Percentiles rank a stretch among this genome's conserved stretches.
Evolutionary conservation across 257 asterid species (phyloP).

Genomic region (Rubia yunnanensis): DNA sequence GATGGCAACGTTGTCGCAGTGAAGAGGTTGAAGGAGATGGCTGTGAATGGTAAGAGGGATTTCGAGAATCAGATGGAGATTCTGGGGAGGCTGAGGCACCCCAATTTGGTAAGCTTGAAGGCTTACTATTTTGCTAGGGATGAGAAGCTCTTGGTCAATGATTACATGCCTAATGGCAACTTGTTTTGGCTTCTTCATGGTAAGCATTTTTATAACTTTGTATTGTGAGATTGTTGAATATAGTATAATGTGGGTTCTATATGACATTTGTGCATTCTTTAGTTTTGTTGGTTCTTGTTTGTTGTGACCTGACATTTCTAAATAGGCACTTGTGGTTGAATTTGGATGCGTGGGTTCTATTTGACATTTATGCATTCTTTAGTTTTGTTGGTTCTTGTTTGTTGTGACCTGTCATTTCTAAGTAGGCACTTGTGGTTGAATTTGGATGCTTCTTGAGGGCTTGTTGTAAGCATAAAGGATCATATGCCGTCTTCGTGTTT

Average conservation of each 20-base stretch:
- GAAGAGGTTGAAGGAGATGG: slow-evolving; percentile 69
- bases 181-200: slow-evolving; percentile 96
- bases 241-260: background rate
- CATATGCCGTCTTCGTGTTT: too few relatives aligned
- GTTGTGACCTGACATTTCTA: background rate
- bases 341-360: slow-evolving; percentile 9
- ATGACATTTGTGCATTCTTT: background rate
- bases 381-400: background rate
- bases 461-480: background rate
- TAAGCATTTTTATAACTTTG: slow-evolving; percentile 16
- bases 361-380: background rate
- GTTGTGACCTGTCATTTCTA: background rate
- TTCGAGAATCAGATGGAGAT: slow-evolving; percentile 90
- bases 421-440: background rate
- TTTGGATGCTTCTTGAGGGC: background rate
- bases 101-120: slow-evolving; percentile 64
- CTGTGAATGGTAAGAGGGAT: slow-evolving; percentile 49
- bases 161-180: slow-evolving; percentile 78
- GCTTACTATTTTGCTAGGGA: slow-evolving; percentile 79
- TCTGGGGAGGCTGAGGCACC: slow-evolving; percentile 64
- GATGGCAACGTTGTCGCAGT: slow-evolving; percentile 84
- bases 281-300: background rate
- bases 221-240: background rate
- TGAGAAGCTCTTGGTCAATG: slow-evolving; percentile 71
- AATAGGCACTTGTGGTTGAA: background rate